Evolutionary conservation across 2,329 filamentous ascomycete genomes (phyloP).

Genomic region (Fusarium armeniacum): DNA sequence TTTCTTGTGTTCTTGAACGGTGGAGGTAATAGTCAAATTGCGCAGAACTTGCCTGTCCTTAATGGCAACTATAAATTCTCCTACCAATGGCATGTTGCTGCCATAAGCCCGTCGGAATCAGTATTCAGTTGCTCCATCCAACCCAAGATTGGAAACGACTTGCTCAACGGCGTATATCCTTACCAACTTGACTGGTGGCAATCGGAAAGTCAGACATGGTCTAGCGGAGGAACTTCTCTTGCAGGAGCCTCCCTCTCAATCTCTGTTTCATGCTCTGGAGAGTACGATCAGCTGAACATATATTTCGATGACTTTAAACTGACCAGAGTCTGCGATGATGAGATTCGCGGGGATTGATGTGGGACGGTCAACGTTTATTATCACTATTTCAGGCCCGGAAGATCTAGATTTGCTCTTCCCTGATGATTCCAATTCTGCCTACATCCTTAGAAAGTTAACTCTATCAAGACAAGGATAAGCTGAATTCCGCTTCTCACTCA

Average conservation of each 20-base stretch:
- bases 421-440: no score
- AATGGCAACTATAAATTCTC: not conserved
- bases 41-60: not conserved
- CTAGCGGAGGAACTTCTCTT: not conserved
- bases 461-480: accelerated
- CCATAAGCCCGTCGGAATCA: accelerated
- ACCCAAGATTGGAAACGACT: not conserved
- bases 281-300: not conserved
- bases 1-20: not conserved
- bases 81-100: not conserved
- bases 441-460: accelerated
- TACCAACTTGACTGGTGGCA: accelerated
- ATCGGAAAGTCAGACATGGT: not conserved
- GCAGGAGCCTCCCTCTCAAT: not conserved
- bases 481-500: not conserved
- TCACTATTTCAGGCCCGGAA: no score
- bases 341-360: not conserved
- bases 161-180: accelerated
- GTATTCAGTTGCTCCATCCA: not conserved
- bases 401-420: no score
- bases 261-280: not conserved
- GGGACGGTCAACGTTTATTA: no score
- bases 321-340: not conserved
- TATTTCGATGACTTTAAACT: slow-evolving; percentile 1
- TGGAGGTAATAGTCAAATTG: accelerated